These are phyloP conservation scores for Verbascum thapsus DNA, from an alignment of 257 asterid genomes.

Conservation along the genomic window DNA sequence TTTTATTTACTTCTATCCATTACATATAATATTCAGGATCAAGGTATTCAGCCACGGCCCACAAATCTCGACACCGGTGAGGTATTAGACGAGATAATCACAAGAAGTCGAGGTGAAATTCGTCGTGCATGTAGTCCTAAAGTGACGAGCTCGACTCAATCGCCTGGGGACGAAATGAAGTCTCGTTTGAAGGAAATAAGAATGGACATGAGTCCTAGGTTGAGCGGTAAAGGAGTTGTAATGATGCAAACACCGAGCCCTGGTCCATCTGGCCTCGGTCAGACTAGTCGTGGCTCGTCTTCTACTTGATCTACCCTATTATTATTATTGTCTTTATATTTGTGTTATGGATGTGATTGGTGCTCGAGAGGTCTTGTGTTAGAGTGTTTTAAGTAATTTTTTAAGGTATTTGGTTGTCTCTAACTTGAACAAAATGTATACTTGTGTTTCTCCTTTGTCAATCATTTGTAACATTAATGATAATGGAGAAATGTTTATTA, in stretches of 20 bases:
- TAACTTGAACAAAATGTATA: constrained; percentile 19
- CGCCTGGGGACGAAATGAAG: constrained; percentile 51
- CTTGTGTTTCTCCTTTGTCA: constrained; percentile 26
- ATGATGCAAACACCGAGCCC: constrained; percentile 70
- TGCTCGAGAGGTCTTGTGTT: constrained; percentile 50
- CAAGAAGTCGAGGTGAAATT: constrained; percentile 92
- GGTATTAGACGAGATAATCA: constrained; percentile 71
- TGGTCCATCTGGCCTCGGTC: constrained; percentile 57
- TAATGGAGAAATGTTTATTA: constrained; percentile 27
- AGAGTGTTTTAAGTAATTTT: constrained; percentile 25
- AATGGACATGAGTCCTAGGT: constrained; percentile 50
- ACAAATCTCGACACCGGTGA: constrained; percentile 56
- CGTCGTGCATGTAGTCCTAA: constrained; percentile 71
- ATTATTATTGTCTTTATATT: constrained; percentile 3
- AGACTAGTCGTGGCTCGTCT: constrained; percentile 39
- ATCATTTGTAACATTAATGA: constrained; percentile 26
- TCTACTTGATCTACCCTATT: constrained; percentile 37
- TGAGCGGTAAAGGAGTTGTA: constrained; percentile 42
- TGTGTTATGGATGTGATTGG: constrained; percentile 30
- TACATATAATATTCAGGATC: constrained; percentile 41
- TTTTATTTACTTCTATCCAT: no score
- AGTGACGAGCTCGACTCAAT: constrained; percentile 65
- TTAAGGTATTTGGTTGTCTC: constrained; percentile 25
- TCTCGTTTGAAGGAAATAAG: constrained; percentile 48
- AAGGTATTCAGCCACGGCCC: constrained; percentile 42